Conservation (phyloP, 495 filamentous ascomycete species). For the Hypomontagnella submonticulosa region DNA sequence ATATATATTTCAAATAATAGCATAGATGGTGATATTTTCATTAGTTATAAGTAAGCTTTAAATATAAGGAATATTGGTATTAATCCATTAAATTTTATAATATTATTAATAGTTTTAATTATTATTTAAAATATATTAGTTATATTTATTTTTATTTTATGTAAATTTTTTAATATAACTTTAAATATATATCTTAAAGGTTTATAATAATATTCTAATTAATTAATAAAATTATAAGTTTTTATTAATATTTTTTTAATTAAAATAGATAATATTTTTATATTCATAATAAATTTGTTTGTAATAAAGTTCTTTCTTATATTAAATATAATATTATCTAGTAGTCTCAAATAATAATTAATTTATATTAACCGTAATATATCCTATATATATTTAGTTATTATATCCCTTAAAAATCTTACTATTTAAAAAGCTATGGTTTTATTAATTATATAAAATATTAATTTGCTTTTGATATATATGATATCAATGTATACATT, state of each 20-base stretch:
- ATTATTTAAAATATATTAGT: slow-evolving; percentile 4
- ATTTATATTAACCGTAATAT: slow-evolving; percentile 1
- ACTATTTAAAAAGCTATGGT: background rate
- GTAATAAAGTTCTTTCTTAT: background rate
- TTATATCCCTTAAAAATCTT: slow-evolving; percentile 7
- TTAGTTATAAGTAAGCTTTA: background rate
- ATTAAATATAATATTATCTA: background rate
- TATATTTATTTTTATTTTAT: background rate
- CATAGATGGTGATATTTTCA: background rate
- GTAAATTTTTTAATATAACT: background rate
- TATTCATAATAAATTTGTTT: slow-evolving; percentile 1
- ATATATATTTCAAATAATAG: too few species aligned
- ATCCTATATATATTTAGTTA: slow-evolving; percentile 5
- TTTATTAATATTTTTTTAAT: background rate
- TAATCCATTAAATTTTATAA: background rate
- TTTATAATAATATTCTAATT: slow-evolving; percentile 1
- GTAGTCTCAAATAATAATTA: background rate
- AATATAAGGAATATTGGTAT: background rate
- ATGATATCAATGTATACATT: background rate
- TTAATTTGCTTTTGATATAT: slow-evolving; percentile 3
- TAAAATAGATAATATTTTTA: background rate
- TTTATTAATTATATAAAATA: slow-evolving; percentile 11
- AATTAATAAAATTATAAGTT: background rate
- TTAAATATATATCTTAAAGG: background rate
- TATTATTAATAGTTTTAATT: slow-evolving; percentile 3